Conservation (phyloP, 495 filamentous ascomycete genomes). For the Penicillium crystallinum region DNA sequence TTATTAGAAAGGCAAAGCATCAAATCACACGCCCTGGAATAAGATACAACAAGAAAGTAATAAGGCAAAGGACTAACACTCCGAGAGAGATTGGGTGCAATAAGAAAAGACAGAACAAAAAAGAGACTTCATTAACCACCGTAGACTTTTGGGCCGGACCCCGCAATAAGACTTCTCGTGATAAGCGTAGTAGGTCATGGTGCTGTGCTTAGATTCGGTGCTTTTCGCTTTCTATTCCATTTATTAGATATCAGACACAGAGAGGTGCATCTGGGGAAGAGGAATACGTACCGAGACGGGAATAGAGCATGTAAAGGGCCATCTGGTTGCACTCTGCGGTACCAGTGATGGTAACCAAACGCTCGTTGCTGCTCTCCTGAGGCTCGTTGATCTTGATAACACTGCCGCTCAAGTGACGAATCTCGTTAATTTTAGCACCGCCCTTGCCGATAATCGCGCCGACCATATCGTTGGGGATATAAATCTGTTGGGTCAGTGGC, state of each 20-base stretch:
- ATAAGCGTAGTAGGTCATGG: slow-evolving; percentile 5
- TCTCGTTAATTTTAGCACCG: slow-evolving; percentile 98
- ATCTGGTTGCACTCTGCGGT: slow-evolving; percentile 98
- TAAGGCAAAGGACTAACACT: slow-evolving; percentile 20
- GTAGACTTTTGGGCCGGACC: slow-evolving; percentile 26
- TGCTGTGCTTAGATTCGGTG: slow-evolving; percentile 55
- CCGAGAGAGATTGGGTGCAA: slow-evolving; percentile 13
- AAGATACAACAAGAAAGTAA: slow-evolving; percentile 40
- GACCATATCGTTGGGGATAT: slow-evolving; percentile 99
- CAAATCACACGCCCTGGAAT: slow-evolving; percentile 32
- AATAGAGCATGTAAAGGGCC: slow-evolving; percentile 98
- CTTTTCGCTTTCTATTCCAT: slow-evolving; percentile 70
- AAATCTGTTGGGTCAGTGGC: slow-evolving; percentile 95
- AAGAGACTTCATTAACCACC: slow-evolving; percentile 32
- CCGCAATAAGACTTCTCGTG: slow-evolving; percentile 8
- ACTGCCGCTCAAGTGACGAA: slow-evolving; percentile 90
- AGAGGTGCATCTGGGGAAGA: slow-evolving; percentile 6
- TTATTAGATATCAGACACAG: slow-evolving; percentile 11
- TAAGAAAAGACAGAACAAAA: slow-evolving; percentile 11
- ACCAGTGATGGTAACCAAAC: slow-evolving; percentile 93
- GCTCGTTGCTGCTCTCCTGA: slow-evolving; percentile 97
- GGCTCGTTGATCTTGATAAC: slow-evolving; percentile 99
- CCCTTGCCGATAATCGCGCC: slow-evolving; percentile 99
- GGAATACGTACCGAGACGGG: slow-evolving; percentile 75
- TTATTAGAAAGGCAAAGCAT: slow-evolving; percentile 17